phyloP scores from a whole-genome alignment of 148 eudicot species.

The Chenopodium quinoa region DNA sequence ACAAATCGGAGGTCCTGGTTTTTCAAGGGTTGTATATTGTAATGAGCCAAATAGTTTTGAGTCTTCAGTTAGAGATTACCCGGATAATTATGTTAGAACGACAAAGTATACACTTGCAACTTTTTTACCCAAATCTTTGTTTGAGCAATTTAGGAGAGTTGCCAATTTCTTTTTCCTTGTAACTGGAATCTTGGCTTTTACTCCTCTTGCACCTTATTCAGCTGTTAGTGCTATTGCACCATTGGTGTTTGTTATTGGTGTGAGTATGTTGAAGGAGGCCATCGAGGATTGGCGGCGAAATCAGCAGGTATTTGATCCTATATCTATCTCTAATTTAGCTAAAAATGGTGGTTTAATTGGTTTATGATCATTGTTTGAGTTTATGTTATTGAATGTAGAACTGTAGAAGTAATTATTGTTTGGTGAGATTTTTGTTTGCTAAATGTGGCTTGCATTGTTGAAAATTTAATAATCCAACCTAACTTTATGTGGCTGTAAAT shows the following conservation, averaged over 20 bases:
- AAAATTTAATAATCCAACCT: background rate
- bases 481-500: slow-evolving; percentile 1
- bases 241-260: slow-evolving; percentile 68
- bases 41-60: slow-evolving; percentile 56
- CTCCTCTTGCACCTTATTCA: slow-evolving; percentile 71
- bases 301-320: slow-evolving; percentile 55
- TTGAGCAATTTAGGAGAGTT: slow-evolving; percentile 98
- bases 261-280: slow-evolving; percentile 85
- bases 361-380: background rate
- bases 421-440: background rate
- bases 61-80: slow-evolving; percentile 39
- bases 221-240: slow-evolving; percentile 85
- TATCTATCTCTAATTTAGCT: background rate
- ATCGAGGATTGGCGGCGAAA: slow-evolving; percentile 81
- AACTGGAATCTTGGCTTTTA: slow-evolving; percentile 63
- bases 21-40: slow-evolving; percentile 72
- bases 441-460: slow-evolving; percentile 5
- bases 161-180: slow-evolving; percentile 94
- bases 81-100: slow-evolving; percentile 70
- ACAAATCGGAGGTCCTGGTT: slow-evolving; percentile 90
- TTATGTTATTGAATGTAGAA: slow-evolving; percentile 1
- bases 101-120: slow-evolving; percentile 77
- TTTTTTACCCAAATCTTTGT: slow-evolving; percentile 86
- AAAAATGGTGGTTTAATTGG: background rate
- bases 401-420: background rate